A percentile compares a stretch with the other conserved stretches of the same genome.
phyloP scores from a whole-genome alignment of 768 basidiomycete species.

The Suillus plorans region DNA sequence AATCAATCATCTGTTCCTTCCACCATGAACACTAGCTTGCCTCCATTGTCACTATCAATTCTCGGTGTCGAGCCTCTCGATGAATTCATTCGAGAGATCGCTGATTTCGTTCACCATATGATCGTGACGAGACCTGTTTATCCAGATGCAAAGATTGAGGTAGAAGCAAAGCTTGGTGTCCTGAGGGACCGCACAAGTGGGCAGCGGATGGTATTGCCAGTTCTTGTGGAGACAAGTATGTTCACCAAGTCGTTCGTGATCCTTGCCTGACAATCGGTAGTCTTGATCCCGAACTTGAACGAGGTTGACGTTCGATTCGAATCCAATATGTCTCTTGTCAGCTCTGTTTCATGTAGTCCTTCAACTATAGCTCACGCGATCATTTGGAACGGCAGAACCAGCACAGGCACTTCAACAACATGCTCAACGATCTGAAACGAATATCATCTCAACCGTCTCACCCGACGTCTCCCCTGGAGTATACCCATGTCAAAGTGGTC shows the following conservation, averaged over 20 bases:
- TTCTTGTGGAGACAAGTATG: constrained; percentile 84
- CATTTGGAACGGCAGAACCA: constrained; percentile 55
- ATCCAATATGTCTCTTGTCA: constrained; percentile 87
- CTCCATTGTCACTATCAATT: constrained; percentile 75
- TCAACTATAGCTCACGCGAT: constrained; percentile 15
- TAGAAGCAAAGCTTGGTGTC: constrained; percentile 88
- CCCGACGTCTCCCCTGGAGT: constrained; percentile 59
- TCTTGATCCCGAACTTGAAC: constrained; percentile 54
- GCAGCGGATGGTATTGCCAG: constrained; percentile 64
- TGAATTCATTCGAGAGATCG: constrained; percentile 90
- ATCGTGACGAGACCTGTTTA: constrained; percentile 57
- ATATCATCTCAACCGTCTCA: constrained; percentile 52
- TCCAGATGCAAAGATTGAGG: constrained; percentile 59
- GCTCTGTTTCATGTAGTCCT: constrained; percentile 23
- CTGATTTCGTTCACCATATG: constrained; percentile 82
- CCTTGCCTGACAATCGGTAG: constrained; percentile 38
- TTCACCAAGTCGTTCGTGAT: constrained; percentile 16
- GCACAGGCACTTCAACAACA: constrained; percentile 81
- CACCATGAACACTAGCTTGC: constrained; percentile 38
- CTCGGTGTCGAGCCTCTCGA: constrained; percentile 89
- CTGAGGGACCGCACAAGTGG: constrained; percentile 58
- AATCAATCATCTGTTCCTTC: constrained; percentile 18
- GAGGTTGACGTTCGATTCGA: constrained; percentile 73
- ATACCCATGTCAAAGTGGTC: constrained; percentile 73
- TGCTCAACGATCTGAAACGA: constrained; percentile 81